A percentile compares a stretch with the other conserved stretches of the same genome.
These are phyloP conservation scores for Teunomyces gatunensis DNA, from an alignment of 805 yeast species.

Conservation along the genomic window DNA sequence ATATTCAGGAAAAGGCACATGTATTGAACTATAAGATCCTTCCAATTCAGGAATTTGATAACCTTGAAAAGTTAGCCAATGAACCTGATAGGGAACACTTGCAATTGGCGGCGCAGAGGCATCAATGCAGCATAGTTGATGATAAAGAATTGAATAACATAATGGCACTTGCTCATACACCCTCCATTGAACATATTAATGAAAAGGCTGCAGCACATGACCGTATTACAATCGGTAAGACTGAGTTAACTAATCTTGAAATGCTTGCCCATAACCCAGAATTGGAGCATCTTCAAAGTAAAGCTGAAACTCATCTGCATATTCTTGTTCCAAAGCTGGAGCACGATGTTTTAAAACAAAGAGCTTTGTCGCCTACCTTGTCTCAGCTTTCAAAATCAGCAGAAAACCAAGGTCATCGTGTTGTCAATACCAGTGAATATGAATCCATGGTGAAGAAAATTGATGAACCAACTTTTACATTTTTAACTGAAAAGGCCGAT, in stretches of 20 bases:
- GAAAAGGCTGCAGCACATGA: conserved; percentile 14
- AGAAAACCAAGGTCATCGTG: conserved; percentile 5
- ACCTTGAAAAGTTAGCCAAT: conserved; percentile 13
- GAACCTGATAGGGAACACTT: conserved; percentile 24
- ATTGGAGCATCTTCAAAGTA: conserved; percentile 10
- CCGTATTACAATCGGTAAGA: conserved; percentile 10
- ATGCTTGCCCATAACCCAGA: conserved; percentile 17
- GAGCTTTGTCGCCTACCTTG: conserved; percentile 19
- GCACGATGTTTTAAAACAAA: conserved; percentile 6
- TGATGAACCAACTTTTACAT: conserved; percentile 3
- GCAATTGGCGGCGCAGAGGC: conserved; percentile 6
- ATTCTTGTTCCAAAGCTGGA: conserved; percentile 5
- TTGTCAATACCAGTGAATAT: conserved; percentile 8
- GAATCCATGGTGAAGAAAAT: background rate
- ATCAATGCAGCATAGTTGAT: conserved; percentile 6
- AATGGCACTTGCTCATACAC: conserved; percentile 13
- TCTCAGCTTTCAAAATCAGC: conserved; percentile 12
- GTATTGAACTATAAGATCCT: conserved; percentile 3
- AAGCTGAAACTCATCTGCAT: conserved; percentile 9
- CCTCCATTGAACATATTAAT: conserved; percentile 15
- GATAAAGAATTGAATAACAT: conserved; percentile 8
- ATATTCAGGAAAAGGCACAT: conserved; percentile 8
- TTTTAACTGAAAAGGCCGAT: conserved; percentile 10
- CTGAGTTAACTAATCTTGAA: conserved; percentile 12
- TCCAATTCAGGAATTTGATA: background rate